Base-by-base conservation (phyloP, 2,329 filamentous ascomycete species). In the Aspergillus tamarii region DNA sequence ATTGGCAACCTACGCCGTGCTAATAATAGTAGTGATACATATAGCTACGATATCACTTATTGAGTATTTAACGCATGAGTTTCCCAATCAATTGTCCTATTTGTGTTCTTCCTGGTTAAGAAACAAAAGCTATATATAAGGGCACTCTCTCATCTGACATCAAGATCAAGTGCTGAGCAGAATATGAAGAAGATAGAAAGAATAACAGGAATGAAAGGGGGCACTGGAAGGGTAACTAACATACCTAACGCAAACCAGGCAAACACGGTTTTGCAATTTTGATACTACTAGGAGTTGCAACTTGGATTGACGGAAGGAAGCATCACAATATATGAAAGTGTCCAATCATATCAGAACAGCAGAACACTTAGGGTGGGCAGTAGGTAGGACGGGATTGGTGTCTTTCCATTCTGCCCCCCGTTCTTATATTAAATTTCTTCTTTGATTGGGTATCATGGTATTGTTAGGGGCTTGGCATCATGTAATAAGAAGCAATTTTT, bases 381-480 rank as follows among this genome's bases (percentile, higher is more conserved):
- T 32, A 28, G 28, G 21, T 11, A 52, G 28, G 48, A 12, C 48
- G 34, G 32, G 46, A 62, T 54, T 53, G 36, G 19, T 54, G 23
- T 19, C 16, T 64, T 53, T 41, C 43, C 45, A 26, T 26, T 26
- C 45, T 48, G 21, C 41, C 48, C 36, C 55, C 50, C 36, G 21
- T 34, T 61, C 32, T 50, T 57, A 53, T 48, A 59, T 58, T 59
- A 41, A 59, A 39, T 43, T 53, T 61, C 32, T 54, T 61, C 41
- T 57, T 57, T 54, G 14, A 36, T 57, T 39, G 67, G 67, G 65
- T 69, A 69, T 69, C 65, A 67, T 57, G 57, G 21, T 50, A 54
- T 57, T 30, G 26, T 43, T 57, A 48, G 41, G 9, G 28, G 34
- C 12, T 26, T 58, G 43, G 23, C 28, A 54, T n/a, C 30, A 36